phyloP scores from a whole-genome alignment of 2,329 filamentous ascomycete species.

The Fusarium pseudonygamai region DNA sequence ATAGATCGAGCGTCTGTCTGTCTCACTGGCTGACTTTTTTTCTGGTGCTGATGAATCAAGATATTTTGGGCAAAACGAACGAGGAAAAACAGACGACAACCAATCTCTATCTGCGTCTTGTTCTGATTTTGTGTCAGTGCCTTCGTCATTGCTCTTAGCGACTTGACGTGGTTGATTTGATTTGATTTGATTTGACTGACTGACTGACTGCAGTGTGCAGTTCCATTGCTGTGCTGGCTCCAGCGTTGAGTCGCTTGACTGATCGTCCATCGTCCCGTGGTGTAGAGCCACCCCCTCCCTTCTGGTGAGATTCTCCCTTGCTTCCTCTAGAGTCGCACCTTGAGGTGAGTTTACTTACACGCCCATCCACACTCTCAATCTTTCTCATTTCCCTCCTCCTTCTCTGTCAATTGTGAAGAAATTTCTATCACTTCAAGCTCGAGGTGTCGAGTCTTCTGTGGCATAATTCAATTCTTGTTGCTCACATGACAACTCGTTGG shows the following conservation, averaged over 20 bases:
- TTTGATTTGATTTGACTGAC: slow-evolving; percentile 15
- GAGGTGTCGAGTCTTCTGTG: not conserved
- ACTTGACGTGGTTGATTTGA: slow-evolving; percentile 34
- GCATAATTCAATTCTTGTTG: not conserved
- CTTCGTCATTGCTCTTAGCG: slow-evolving; percentile 33
- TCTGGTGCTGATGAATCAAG: slow-evolving; percentile 29
- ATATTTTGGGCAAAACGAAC: slow-evolving; percentile 5
- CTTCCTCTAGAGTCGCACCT: slow-evolving; percentile 31
- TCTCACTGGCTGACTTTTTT: not conserved
- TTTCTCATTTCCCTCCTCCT: slow-evolving; percentile 10
- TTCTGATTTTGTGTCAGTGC: slow-evolving; percentile 34
- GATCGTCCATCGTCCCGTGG: slow-evolving; percentile 30
- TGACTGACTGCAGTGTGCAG: slow-evolving; percentile 27
- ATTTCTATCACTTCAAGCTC: not conserved
- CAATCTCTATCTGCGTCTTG: slow-evolving; percentile 22
- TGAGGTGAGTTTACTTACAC: slow-evolving; percentile 15
- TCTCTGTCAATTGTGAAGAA: not conserved
- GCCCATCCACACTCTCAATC: slow-evolving; percentile 22
- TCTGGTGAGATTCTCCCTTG: slow-evolving; percentile 21
- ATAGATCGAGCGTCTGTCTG: not conserved
- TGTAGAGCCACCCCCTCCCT: slow-evolving; percentile 17
- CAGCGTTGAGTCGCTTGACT: slow-evolving; percentile 37
- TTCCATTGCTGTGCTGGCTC: slow-evolving; percentile 36
- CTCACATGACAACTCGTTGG: not conserved
- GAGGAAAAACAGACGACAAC: slow-evolving; percentile 13